Evolutionary conservation across 345 rosid genomes (phyloP), one percentile per base, ranked within the genome.

Genomic region (Hibiscus tridactylites): DNA sequence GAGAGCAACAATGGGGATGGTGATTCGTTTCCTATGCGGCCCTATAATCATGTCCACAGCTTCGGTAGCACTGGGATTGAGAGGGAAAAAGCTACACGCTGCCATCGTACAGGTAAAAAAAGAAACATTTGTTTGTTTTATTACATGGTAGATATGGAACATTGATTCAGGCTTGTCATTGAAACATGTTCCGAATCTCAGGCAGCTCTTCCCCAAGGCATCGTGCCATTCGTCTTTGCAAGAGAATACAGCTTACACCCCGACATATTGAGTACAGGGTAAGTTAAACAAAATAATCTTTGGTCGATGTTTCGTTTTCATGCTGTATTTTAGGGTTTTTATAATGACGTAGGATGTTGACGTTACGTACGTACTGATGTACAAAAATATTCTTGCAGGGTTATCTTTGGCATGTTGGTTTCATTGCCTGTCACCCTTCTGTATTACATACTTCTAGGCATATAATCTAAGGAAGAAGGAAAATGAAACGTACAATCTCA

Each of bases 121-220:
- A 63, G n/a, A 49, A 49, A 3, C 15, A 58, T 24, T 1, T 13
- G 12, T 44, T 3, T 11, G 24, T 66, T 26, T 3, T 47, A 28
- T 50, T 28, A 47, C 26, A 26, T 16, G 24, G 21, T 26, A 4
- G 50, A 13, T 47, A 50, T 17, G 26, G 21, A 19, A 12, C 17
- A 13, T 26, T 3, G 46, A 1, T 70, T 10, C 6, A 12, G 29
- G n/a, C 28, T 54, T 44, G 57, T n/a, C 57, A 52, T 6, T 17
- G 49, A 35, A 56, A 33, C 33, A 56, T 19, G 62, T 2, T 16
- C 50, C 16, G n/a, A n/a, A 39, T 44, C 33, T 44, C 86, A 90
- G 92, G 92, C 96, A 42, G 90, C 96, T 66, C 89, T 90, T 73
- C 91, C 96, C 5, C 96, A 88, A 83, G 96, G 91, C 44, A 87